phyloP scores from a whole-genome alignment of 73 alveolate genomes.

The Breviolum minutum region DNA sequence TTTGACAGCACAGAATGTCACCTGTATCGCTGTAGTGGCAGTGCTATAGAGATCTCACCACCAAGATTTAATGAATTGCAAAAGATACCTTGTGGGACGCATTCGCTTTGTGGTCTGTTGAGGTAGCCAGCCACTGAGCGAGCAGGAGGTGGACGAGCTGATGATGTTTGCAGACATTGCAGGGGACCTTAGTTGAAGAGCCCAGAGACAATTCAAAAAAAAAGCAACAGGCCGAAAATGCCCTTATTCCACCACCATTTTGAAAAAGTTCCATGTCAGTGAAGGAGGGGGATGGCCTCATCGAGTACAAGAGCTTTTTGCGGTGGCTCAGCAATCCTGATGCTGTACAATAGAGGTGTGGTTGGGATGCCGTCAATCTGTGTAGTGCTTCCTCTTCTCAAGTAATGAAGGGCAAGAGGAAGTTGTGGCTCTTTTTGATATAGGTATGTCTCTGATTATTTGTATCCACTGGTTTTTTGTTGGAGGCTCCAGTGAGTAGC shows the following conservation, averaged over 20 bases:
- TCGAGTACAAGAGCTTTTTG: constrained; percentile 86
- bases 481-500: not conserved
- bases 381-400: no score
- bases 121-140: constrained; percentile 91
- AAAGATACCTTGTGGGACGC: not conserved
- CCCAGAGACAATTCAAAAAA: not conserved
- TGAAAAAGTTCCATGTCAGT: not conserved
- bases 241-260: not conserved
- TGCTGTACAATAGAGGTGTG: constrained; percentile 43
- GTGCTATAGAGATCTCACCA: no score
- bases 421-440: no score
- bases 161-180: constrained; percentile 85
- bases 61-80: no score
- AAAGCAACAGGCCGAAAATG: no score
- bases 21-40: no score
- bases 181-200: not conserved
- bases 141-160: constrained; percentile 82
- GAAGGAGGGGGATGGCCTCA: constrained; percentile 84
- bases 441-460: no score
- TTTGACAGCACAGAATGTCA: no score
- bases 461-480: no score
- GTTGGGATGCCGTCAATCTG: not conserved
- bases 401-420: no score
- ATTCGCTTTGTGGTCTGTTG: not conserved
- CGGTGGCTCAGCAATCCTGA: constrained; percentile 91